Conservation (phyloP, 2,329 filamentous ascomycete species). For the Aspergillus sp. region DNA sequence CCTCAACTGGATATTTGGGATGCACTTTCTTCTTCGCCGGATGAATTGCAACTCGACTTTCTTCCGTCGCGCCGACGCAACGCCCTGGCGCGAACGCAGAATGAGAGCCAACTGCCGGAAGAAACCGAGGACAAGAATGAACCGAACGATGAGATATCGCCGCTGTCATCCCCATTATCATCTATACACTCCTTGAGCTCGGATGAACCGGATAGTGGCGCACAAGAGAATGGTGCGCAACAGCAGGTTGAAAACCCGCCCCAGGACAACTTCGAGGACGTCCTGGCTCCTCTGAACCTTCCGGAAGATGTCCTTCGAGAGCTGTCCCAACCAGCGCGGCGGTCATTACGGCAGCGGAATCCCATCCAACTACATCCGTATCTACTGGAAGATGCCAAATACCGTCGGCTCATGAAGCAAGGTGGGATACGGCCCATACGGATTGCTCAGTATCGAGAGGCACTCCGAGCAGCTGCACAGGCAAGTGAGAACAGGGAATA, state of each 20-base stretch:
- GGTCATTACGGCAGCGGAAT: constrained; percentile 43
- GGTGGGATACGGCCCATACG: constrained; percentile 44
- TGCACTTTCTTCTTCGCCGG: constrained; percentile 33
- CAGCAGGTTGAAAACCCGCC: not conserved
- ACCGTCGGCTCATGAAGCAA: constrained; percentile 38
- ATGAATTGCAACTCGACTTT: constrained; percentile 33
- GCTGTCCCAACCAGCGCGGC: constrained; percentile 24
- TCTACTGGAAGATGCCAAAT: constrained; percentile 44
- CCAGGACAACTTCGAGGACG: constrained; percentile 12
- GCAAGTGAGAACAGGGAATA: constrained; percentile 33
- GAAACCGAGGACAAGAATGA: constrained; percentile 6
- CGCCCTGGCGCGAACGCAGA: constrained; percentile 5
- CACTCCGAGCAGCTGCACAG: constrained; percentile 18
- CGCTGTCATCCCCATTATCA: constrained; percentile 37
- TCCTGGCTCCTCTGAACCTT: constrained; percentile 23
- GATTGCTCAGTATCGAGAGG: constrained; percentile 21
- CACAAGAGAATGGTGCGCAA: not conserved
- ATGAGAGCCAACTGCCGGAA: not conserved
- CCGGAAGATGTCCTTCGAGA: constrained; percentile 26
- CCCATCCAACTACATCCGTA: constrained; percentile 51
- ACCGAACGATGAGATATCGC: constrained; percentile 24
- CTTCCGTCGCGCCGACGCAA: constrained; percentile 14
- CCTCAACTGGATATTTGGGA: constrained; percentile 23
- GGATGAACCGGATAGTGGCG: not conserved
- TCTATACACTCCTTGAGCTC: constrained; percentile 22